Conservation (phyloP, 192 early-diverging fungal species). For the Podila epigama region DNA sequence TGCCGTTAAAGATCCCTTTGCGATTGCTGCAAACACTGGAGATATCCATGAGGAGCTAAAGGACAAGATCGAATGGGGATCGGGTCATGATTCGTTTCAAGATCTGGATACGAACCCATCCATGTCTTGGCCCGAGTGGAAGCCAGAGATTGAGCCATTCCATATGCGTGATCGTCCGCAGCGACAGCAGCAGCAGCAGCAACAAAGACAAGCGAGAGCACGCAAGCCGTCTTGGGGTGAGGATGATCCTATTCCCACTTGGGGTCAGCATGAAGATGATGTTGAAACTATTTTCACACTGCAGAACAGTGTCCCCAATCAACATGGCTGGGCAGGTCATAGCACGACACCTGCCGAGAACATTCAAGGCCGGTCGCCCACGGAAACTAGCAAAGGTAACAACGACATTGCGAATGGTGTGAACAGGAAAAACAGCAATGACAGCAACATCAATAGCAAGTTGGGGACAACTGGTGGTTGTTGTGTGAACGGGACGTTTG, state of each 20-base stretch:
- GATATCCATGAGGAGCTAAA: slow-evolving; percentile 16
- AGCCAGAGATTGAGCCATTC: slow-evolving; percentile 2
- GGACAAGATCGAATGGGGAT: slow-evolving; percentile 39
- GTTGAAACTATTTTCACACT: not conserved
- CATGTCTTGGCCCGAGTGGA: not conserved
- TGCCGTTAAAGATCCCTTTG: not conserved
- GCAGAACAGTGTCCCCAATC: not conserved
- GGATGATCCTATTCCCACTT: slow-evolving; percentile 14
- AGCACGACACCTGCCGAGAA: not conserved
- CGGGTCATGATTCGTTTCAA: not conserved
- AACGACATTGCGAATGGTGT: no score
- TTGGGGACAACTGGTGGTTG: not conserved
- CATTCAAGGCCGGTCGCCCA: not conserved
- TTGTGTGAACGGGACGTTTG: slow-evolving; percentile 2
- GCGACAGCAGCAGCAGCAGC: not conserved
- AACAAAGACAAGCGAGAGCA: not conserved
- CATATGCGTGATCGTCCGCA: not conserved
- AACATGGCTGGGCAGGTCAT: not conserved
- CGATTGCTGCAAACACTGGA: not conserved
- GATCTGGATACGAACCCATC: slow-evolving; percentile 8
- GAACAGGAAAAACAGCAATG: no score
- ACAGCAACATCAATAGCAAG: no score
- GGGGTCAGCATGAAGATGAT: slow-evolving; percentile 3
- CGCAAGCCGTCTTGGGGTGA: slow-evolving; percentile 40
- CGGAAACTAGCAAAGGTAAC: not conserved